These are phyloP conservation scores for Clavulina sp. DNA, from an alignment of 768 basidiomycete genomes.

Conservation along the genomic window DNA sequence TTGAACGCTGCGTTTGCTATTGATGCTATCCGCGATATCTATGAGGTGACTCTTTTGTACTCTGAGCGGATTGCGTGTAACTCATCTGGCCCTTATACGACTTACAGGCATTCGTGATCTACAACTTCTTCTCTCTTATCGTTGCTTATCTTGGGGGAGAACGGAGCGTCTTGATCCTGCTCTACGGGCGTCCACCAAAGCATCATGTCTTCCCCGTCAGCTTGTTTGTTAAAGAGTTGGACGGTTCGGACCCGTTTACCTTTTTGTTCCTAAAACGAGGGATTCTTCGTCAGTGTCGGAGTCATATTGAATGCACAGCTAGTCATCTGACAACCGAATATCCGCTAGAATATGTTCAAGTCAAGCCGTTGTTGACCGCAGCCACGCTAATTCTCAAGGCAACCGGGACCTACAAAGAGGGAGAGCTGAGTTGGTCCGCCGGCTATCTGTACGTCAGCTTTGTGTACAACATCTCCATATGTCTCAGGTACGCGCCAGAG, in stretches of 20 bases:
- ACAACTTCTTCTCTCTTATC: conserved; percentile 75
- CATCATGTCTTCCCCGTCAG: conserved; percentile 72
- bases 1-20: conserved; percentile 92
- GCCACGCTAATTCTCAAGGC: conserved; percentile 78
- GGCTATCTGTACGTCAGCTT: conserved; percentile 87
- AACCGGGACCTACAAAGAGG: conserved; percentile 75
- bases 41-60: conserved; percentile 47
- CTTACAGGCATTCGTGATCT: conserved; percentile 76
- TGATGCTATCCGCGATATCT: conserved; percentile 85
- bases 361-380: conserved; percentile 79
- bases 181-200: conserved; percentile 84
- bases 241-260: conserved; percentile 87
- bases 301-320: conserved; percentile 3
- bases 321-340: background rate
- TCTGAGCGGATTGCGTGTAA: background rate
- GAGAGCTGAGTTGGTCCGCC: conserved; percentile 63
- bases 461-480: conserved; percentile 29
- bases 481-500: conserved; percentile 9
- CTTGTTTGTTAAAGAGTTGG: conserved; percentile 70
- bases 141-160: conserved; percentile 83
- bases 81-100: background rate
- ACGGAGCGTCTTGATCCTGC: conserved; percentile 73
- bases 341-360: conserved; percentile 78
- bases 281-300: conserved; percentile 54
- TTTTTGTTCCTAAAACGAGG: conserved; percentile 90